Conservation (phyloP, 2,329 filamentous ascomycete species). For the Kalmusia sp. region DNA sequence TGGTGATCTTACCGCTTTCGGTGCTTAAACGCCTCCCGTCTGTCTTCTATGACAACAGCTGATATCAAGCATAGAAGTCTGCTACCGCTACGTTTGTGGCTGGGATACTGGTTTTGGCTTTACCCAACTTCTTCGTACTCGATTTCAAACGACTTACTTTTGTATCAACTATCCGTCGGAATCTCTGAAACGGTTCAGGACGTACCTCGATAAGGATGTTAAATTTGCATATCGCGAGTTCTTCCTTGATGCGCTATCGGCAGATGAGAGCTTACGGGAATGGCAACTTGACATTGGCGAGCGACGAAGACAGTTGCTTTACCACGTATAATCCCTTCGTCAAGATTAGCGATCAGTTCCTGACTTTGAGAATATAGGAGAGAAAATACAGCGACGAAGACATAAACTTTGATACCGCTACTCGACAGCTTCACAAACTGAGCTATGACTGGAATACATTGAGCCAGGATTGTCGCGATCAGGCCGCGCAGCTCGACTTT, state of each 20-base stretch:
- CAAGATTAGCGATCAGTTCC: not conserved
- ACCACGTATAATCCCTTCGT: constrained; percentile 12
- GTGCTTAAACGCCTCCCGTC: constrained; percentile 4
- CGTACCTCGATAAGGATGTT: constrained; percentile 12
- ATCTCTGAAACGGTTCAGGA: constrained; percentile 16
- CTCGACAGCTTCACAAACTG: constrained; percentile 23
- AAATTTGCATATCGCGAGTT: constrained; percentile 22
- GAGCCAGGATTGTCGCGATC: constrained; percentile 25
- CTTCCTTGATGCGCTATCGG: constrained; percentile 25
- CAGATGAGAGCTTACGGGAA: constrained; percentile 27
- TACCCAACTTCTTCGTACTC: constrained; percentile 24
- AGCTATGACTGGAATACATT: constrained; percentile 29
- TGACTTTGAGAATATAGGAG: constrained; percentile 10
- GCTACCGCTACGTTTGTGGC: constrained; percentile 30
- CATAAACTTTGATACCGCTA: constrained; percentile 19
- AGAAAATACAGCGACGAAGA: constrained; percentile 13
- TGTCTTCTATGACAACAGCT: not conserved
- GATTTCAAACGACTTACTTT: constrained; percentile 21
- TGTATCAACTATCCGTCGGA: constrained; percentile 28
- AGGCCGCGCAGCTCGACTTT: constrained; percentile 24
- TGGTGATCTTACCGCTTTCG: constrained; percentile 17
- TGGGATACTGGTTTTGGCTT: constrained; percentile 27
- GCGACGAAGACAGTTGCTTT: constrained; percentile 18
- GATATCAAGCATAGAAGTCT: constrained; percentile 15
- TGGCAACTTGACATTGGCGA: constrained; percentile 27